These are phyloP conservation scores for Lentinula sp. DNA, from an alignment of 768 basidiomycete genomes.

Conservation along the genomic window DNA sequence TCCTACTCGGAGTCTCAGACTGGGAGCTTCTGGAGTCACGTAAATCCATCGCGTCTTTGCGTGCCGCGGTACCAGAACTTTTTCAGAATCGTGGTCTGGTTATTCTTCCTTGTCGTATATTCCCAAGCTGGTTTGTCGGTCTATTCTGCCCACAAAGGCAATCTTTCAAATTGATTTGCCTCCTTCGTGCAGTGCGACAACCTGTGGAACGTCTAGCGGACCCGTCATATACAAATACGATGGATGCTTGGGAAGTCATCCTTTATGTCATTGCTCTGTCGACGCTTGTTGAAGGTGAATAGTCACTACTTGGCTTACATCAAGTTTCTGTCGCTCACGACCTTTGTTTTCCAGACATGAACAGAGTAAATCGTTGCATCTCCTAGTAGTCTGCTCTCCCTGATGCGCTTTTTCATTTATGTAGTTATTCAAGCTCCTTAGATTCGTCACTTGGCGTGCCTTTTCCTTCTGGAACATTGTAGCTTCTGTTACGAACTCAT, in stretches of 20 bases:
- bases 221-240: constrained; percentile 34
- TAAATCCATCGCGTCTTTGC: constrained; percentile 71
- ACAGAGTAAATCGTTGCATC: constrained; percentile 36
- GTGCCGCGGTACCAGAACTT: constrained; percentile 88
- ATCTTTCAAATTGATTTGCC: constrained; percentile 2
- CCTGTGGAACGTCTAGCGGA: constrained; percentile 64
- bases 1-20: constrained; percentile 53
- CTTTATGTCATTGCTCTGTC: constrained; percentile 77
- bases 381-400: neutral
- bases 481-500: constrained; percentile 63
- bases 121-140: constrained; percentile 67
- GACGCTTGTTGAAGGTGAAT: constrained; percentile 73
- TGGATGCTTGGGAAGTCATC: constrained; percentile 77
- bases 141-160: neutral
- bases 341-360: constrained; percentile 34
- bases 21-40: constrained; percentile 57
- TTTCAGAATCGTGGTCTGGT: constrained; percentile 72
- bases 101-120: constrained; percentile 73
- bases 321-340: neutral
- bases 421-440: constrained; percentile 65
- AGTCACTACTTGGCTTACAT: constrained; percentile 4
- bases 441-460: constrained; percentile 75
- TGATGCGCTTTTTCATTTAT: neutral
- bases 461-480: constrained; percentile 76
- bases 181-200: constrained; percentile 49